Evolutionary conservation across 768 basidiomycete species (phyloP), one percentile per base, ranked within the genome.

Genomic region (Agaricus subrufescens): DNA sequence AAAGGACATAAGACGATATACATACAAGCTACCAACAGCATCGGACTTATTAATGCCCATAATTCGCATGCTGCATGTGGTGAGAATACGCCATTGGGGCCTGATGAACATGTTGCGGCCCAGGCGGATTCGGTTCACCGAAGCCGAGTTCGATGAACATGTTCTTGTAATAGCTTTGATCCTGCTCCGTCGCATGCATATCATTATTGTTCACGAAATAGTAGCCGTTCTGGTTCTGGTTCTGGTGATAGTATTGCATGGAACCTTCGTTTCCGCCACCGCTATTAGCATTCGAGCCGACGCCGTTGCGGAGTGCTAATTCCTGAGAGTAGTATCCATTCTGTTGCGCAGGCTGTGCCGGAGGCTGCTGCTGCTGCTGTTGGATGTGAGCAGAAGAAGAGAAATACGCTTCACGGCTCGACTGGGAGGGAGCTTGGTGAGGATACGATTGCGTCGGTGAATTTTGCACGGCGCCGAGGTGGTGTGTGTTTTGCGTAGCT

Each of bases 81-180:
- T 67, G 63, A 62, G 68, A 69, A 58, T 71, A 72, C 0, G 68
- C 56, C n/a, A 69, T 46, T 48, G 64, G 64, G 4, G 62, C 60
- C 42, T 69, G 70, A 14, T 67, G 65, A 25, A 15, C 46, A 23
- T 67, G 63, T 15, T 54, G 60, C 40, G 47, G 43, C 31, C 39
- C 46, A 23, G 53, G 29, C 19, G 62, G 34, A 61, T 63, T 42
- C 40, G 52, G 42, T 42, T 77, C 83, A 19, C 83, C 83, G 60
- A 84, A 85, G 23, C 88, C 87, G 14, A 89, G 78, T 60, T 90
- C 87, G 45, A 84, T 70, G 61, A 87, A 82, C 86, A 91, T 89
- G 57, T 81, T 82, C 61, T 82, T 81, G 77, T 83, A 89, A 67
- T 91, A 91, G 52, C 81, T 74, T 10, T 79, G 79, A 65, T 91